phyloP scores from a whole-genome alignment of 129 eudicot species.

The Helianthus tuberosus region DNA sequence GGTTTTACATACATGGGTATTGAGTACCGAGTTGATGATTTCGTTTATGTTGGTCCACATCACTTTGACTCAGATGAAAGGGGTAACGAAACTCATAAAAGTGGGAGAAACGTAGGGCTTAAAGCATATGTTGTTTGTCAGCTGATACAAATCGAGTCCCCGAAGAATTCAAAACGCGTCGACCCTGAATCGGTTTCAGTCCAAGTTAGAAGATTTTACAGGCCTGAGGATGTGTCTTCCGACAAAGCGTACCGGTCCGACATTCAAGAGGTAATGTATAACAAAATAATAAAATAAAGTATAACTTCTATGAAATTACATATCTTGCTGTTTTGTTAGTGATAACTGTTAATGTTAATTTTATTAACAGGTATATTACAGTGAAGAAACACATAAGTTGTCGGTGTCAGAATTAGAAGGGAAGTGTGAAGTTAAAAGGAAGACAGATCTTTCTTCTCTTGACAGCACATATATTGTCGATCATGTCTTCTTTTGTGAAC shows the following conservation, averaged over 20 bases:
- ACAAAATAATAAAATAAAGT: not conserved
- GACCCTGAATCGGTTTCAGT: slow-evolving; percentile 47
- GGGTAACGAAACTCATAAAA: slow-evolving; percentile 52
- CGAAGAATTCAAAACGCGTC: slow-evolving; percentile 44
- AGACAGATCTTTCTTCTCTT: slow-evolving; percentile 37
- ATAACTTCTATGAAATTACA: not conserved
- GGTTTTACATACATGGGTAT: slow-evolving; percentile 58
- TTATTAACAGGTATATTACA: slow-evolving; percentile 55
- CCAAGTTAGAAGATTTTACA: slow-evolving; percentile 72
- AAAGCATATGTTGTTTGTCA: slow-evolving; percentile 82
- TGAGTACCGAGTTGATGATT: slow-evolving; percentile 69
- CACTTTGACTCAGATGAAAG: slow-evolving; percentile 55
- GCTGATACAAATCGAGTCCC: slow-evolving; percentile 52
- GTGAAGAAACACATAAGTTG: slow-evolving; percentile 44
- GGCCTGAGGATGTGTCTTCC: slow-evolving; percentile 86
- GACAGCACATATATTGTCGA: slow-evolving; percentile 41
- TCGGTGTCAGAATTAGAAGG: slow-evolving; percentile 46
- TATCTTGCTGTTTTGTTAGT: not conserved
- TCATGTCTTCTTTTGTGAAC: slow-evolving; percentile 61
- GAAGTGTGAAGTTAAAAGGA: slow-evolving; percentile 65
- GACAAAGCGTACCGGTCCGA: slow-evolving; percentile 93
- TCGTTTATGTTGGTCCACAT: slow-evolving; percentile 69
- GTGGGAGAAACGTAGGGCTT: slow-evolving; percentile 93
- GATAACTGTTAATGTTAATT: slow-evolving; percentile 10
- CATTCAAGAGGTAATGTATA: slow-evolving; percentile 73